Evolutionary conservation across 441 rosid genomes (phyloP).

Genomic region (Jatropha multifida): DNA sequence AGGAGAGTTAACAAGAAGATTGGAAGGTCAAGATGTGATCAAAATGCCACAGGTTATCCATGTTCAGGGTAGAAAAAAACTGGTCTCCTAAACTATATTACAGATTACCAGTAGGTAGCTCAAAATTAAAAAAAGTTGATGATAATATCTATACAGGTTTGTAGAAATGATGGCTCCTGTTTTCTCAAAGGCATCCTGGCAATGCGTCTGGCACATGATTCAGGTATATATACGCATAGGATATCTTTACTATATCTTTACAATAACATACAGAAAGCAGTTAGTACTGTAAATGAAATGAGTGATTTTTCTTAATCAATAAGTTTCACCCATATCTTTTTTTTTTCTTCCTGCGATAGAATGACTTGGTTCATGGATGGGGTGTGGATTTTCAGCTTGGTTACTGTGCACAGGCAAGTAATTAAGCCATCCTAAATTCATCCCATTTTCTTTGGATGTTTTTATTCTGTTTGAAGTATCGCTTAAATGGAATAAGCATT

Average conservation of each 20-base stretch:
- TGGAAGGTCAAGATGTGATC: constrained; percentile 38
- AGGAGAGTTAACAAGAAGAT: constrained; percentile 43
- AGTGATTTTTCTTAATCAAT: background rate
- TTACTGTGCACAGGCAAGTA: constrained; percentile 66
- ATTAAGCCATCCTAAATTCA: constrained; percentile 3
- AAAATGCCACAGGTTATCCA: constrained; percentile 60
- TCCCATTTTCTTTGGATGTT: background rate
- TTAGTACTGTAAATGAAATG: background rate
- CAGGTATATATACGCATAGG: constrained; percentile 41
- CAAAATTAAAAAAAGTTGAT: too few species aligned
- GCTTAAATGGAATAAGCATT: constrained; percentile 15
- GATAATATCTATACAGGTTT: constrained; percentile 40
- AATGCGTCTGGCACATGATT: constrained; percentile 83
- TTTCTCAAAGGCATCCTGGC: constrained; percentile 78
- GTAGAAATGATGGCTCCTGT: constrained; percentile 94
- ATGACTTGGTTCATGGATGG: constrained; percentile 77
- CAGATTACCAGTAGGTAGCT: too few species aligned
- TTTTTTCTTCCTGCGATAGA: constrained; percentile 33
- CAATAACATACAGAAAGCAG: too few species aligned
- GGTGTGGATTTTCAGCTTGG: constrained; percentile 77
- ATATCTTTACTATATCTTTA: too few species aligned
- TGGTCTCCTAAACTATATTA: too few species aligned
- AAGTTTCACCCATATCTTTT: background rate
- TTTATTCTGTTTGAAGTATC: background rate
- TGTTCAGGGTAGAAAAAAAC: constrained; percentile 58